A percentile compares a stretch with the other conserved stretches of the same genome.
Conservation (phyloP, 2,329 filamentous ascomycete genomes). For the Epichloe aotearoae region DNA sequence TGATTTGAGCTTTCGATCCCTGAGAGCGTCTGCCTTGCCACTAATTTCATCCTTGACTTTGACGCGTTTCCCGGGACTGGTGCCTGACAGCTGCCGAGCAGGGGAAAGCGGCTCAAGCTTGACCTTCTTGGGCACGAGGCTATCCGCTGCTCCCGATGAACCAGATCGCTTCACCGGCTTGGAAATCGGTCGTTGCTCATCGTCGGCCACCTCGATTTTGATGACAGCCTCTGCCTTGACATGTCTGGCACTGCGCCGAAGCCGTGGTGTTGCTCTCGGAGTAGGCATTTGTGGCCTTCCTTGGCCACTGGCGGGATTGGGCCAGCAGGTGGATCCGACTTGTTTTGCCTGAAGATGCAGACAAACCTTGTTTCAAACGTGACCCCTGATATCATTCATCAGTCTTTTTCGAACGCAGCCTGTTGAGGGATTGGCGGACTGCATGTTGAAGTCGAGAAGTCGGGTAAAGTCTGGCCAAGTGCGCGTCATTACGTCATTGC, state of each 20-base stretch:
- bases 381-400: too few species aligned
- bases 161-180: background rate
- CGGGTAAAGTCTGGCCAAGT: too few species aligned
- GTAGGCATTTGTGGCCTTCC: background rate
- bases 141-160: slow-evolving; percentile 17
- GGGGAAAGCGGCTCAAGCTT: slow-evolving; percentile 3
- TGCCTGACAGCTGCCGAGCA: background rate
- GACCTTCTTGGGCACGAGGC: slow-evolving; percentile 1
- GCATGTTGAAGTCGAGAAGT: too few species aligned
- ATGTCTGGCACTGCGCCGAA: slow-evolving; percentile 4
- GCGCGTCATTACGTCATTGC: too few species aligned
- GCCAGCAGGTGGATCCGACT: background rate
- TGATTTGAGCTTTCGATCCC: slow-evolving; percentile 29
- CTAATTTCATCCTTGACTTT: background rate
- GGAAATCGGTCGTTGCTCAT: background rate
- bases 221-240: background rate
- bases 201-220: background rate
- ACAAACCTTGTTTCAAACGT: too few species aligned
- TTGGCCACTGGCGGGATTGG: background rate
- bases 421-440: too few species aligned
- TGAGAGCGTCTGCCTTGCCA: slow-evolving; percentile 15
- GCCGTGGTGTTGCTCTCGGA: background rate
- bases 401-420: too few species aligned
- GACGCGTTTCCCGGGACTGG: background rate
- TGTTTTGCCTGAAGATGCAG: too few species aligned